A percentile compares a stretch with the other conserved stretches of the same genome.
Conservation (phyloP, 2,329 filamentous ascomycete genomes). For the Pleoardoris graminearum region DNA sequence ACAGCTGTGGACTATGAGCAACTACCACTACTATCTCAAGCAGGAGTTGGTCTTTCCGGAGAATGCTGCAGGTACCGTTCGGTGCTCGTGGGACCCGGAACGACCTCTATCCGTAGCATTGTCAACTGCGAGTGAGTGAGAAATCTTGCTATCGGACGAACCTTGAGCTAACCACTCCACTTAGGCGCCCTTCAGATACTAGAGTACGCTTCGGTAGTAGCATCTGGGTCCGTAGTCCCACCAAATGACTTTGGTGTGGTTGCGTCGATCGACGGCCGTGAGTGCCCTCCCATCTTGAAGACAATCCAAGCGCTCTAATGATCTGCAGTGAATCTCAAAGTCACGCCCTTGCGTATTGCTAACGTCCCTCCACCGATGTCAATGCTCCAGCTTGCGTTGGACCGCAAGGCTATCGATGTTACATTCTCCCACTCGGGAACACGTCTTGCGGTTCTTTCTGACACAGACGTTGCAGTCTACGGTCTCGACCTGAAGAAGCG, state of each 20-base stretch:
- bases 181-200: slow-evolving; percentile 58
- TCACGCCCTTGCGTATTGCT: slow-evolving; percentile 81
- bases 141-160: not conserved
- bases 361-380: slow-evolving; percentile 95
- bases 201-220: slow-evolving; percentile 68
- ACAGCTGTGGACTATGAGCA: slow-evolving; percentile 96
- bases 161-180: not conserved
- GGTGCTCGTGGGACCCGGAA: slow-evolving; percentile 77
- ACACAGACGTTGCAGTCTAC: slow-evolving; percentile 68
- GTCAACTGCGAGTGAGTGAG: slow-evolving; percentile 41
- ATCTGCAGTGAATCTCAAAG: slow-evolving; percentile 64
- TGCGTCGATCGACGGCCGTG: slow-evolving; percentile 80
- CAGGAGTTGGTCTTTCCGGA: slow-evolving; percentile 67
- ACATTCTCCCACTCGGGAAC: slow-evolving; percentile 59
- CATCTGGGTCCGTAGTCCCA: slow-evolving; percentile 68
- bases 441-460: slow-evolving; percentile 71
- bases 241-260: slow-evolving; percentile 79
- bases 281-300: slow-evolving; percentile 27
- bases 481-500: slow-evolving; percentile 67
- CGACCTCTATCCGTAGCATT: slow-evolving; percentile 71
- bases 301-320: slow-evolving; percentile 22
- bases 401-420: slow-evolving; percentile 71
- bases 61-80: slow-evolving; percentile 14
- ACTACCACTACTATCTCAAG: slow-evolving; percentile 98
- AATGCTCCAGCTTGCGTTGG: slow-evolving; percentile 69